Base-by-base conservation (phyloP, 106 monocot genomes). In the Platanthera zijinensis region DNA sequence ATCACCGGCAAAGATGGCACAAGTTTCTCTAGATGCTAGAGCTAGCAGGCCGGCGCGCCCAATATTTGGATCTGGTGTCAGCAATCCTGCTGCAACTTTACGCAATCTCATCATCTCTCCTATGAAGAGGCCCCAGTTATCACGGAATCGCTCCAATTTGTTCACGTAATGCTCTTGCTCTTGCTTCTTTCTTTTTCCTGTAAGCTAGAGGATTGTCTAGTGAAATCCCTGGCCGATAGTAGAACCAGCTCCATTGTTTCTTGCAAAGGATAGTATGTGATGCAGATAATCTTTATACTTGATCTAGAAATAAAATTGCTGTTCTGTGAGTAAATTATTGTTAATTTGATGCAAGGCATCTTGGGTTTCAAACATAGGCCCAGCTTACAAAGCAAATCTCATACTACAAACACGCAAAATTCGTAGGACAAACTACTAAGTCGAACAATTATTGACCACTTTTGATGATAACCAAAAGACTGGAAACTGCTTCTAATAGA, bases 1-100 rank as follows among this genome's bases (percentile, higher is more conserved):
- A 10, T 96, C 93, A 45, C 90, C 96, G 62, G 69, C 85, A 49
- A 86, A 85, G 75, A 67, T 79, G 30, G 69, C 69, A 30, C 57
- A 53, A 15, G 66, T 57, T 71, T 71, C 62, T 61, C 63, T 48
- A 50, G 89, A 87, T 78, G 76, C 53, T 32, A 72, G 85, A 57
- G 53, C 77, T 50, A 79, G 86, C 80, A 87, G 89, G 59, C 78
- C 77, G 1, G 15, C 76, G 18, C 82, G 81, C 11, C 72, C 87
- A 15, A 11, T 76, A 3, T 89, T 93, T 80, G 93, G 89, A 76
- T 53, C 89, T 21, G 84, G 81, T 48, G 71, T 62, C 46, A 82
- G 75, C 77, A 96, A 93, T 75, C 91, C 96, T 8, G 79, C 93
- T 74, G 85, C 87, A 1, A 87, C 88, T 32, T 82, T 91, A 50